A percentile compares a stretch with the other conserved stretches of the same genome.
phyloP scores from a whole-genome alignment of 2,329 filamentous ascomycete species.

The Ophiocordyceps camponoti-leonardi region DNA sequence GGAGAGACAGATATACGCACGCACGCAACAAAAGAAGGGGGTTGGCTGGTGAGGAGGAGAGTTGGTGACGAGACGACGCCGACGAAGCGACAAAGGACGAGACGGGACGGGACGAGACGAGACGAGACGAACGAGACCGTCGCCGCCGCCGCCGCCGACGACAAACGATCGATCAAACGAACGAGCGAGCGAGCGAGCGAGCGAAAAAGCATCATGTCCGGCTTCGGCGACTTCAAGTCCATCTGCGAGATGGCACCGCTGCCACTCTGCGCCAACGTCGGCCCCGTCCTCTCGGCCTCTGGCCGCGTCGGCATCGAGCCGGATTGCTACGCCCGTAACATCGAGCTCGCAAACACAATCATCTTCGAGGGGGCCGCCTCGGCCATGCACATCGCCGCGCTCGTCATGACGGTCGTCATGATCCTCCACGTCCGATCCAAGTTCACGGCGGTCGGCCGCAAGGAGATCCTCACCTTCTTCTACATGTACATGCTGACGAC shows the following conservation, averaged over 20 bases:
- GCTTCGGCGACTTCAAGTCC: conserved; percentile 76
- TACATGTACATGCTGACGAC: conserved; percentile 90
- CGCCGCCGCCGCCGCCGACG: background rate
- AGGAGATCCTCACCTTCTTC: conserved; percentile 76
- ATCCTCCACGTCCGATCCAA: conserved; percentile 92
- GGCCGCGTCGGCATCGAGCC: conserved; percentile 66
- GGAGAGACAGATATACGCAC: too few species aligned
- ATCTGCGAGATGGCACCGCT: conserved; percentile 77
- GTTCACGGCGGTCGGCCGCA: conserved; percentile 82
- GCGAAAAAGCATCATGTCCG: conserved; percentile 36
- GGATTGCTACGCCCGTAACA: conserved; percentile 82
- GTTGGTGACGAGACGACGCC: too few species aligned
- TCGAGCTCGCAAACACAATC: conserved; percentile 94
- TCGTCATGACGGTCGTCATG: conserved; percentile 93
- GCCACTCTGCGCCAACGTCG: conserved; percentile 75
- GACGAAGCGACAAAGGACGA: too few species aligned
- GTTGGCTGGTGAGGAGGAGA: too few species aligned
- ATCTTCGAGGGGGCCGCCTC: conserved; percentile 90
- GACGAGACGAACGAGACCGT: too few species aligned
- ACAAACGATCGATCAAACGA: background rate
- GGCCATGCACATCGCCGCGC: conserved; percentile 78
- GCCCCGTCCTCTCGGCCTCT: conserved; percentile 51
- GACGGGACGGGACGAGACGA: background rate
- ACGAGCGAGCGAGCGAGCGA: background rate
- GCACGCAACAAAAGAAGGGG: too few species aligned